A percentile compares a stretch with the other conserved stretches of the same genome.
phyloP scores from a whole-genome alignment of 106 monocot genomes.

The Chionographis japonica region DNA sequence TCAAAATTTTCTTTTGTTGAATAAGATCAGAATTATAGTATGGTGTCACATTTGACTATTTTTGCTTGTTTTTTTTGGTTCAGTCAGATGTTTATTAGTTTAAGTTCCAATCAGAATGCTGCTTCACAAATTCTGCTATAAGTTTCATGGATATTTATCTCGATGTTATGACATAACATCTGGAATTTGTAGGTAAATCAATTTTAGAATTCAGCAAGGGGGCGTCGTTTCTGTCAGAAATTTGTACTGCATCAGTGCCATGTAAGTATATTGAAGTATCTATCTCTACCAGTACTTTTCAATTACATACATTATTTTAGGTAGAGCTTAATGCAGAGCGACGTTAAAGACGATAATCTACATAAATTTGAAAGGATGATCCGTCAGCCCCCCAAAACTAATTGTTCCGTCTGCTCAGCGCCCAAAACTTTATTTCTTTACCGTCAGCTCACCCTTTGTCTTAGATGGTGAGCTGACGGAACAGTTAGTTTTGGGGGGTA shows the following conservation, averaged over 20 bases:
- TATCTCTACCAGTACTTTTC: background rate
- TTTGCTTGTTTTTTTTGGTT: background rate
- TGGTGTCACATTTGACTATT: background rate
- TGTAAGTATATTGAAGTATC: conserved; percentile 46
- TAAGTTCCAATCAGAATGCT: background rate
- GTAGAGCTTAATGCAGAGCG: too few species aligned
- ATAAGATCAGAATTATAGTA: background rate
- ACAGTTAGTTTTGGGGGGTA: too few species aligned
- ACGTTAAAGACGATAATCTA: too few species aligned
- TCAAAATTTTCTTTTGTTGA: background rate
- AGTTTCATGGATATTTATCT: background rate
- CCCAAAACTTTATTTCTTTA: too few species aligned
- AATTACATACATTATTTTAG: background rate
- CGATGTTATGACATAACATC: background rate
- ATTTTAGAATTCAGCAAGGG: conserved; percentile 78
- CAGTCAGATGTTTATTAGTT: background rate
- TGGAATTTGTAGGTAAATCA: conserved; percentile 42
- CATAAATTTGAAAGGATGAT: too few species aligned
- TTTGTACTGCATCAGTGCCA: conserved; percentile 51
- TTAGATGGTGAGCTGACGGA: too few species aligned
- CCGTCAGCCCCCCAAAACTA: too few species aligned
- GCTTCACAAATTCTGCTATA: background rate
- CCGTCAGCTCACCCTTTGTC: too few species aligned
- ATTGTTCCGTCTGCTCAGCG: too few species aligned
- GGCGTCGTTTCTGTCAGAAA: conserved; percentile 60